Percentiles rank a stretch among this genome's conserved stretches.
These are phyloP conservation scores for Aspergillus campestris DNA, from an alignment of 495 filamentous ascomycete genomes.

Conservation along the genomic window DNA sequence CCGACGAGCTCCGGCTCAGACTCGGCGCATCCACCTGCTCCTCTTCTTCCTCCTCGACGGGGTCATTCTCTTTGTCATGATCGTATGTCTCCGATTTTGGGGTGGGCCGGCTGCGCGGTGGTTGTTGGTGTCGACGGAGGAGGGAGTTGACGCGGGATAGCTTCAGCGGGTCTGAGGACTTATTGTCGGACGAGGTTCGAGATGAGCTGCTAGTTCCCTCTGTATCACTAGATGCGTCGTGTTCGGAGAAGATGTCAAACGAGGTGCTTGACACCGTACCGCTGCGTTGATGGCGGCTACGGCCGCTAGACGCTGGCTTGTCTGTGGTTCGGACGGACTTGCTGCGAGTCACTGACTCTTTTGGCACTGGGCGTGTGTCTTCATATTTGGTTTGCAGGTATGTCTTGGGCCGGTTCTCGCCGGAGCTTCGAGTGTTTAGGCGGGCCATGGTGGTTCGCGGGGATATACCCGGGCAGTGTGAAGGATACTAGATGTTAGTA, in stretches of 20 bases:
- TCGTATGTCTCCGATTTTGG: slow-evolving; percentile 25
- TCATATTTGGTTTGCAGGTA: slow-evolving; percentile 1
- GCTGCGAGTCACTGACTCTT: slow-evolving; percentile 2
- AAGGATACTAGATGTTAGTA: too few relatives aligned
- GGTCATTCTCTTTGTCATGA: slow-evolving; percentile 39
- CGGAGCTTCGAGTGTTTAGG: slow-evolving; percentile 12
- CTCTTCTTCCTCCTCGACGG: slow-evolving; percentile 20
- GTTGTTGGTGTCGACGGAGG: slow-evolving; percentile 19
- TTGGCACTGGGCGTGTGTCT: background rate
- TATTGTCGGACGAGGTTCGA: slow-evolving; percentile 11
- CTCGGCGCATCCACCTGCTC: slow-evolving; percentile 4
- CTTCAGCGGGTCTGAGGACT: slow-evolving; percentile 19
- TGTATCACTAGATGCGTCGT: slow-evolving; percentile 13
- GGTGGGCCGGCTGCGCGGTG: slow-evolving; percentile 14
- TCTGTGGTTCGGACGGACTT: background rate
- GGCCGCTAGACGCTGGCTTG: slow-evolving; percentile 1
- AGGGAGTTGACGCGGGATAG: slow-evolving; percentile 30
- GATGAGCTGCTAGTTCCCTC: slow-evolving; percentile 4
- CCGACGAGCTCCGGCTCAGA: slow-evolving; percentile 14
- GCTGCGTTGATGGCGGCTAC: slow-evolving; percentile 6
- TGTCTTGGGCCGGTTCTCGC: background rate
- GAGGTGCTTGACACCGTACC: slow-evolving; percentile 9
- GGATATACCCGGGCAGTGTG: background rate
- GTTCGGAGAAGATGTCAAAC: slow-evolving; percentile 31
- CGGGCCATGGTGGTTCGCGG: slow-evolving; percentile 11